Percentiles rank a stretch among this genome's conserved stretches.
These are phyloP conservation scores for Tuber umbilicatum DNA, from an alignment of 495 filamentous ascomycete genomes.

Conservation along the genomic window DNA sequence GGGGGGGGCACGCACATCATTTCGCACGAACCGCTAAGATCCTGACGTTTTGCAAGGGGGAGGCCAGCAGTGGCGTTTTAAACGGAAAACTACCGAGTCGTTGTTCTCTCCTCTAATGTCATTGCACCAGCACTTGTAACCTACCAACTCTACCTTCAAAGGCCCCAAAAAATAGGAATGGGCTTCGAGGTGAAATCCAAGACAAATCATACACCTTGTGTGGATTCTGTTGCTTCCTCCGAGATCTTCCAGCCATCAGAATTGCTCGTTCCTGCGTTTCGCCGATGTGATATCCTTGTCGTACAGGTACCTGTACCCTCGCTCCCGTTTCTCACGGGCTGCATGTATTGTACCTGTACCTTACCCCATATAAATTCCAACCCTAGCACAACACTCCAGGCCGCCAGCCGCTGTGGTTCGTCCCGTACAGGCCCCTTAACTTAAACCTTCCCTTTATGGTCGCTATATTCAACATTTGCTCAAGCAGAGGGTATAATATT, in stretches of 20 bases:
- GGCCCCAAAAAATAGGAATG: not conserved
- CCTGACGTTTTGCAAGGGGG: conserved; percentile 24
- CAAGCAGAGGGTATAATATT: not conserved
- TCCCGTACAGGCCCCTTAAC: not conserved
- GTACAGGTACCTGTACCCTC: not conserved
- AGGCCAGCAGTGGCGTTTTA: conserved; percentile 31
- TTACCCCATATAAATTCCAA: not conserved
- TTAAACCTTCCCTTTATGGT: not conserved
- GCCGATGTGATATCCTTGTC: not conserved
- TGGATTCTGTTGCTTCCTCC: not conserved
- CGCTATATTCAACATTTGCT: not conserved
- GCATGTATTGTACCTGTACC: not conserved
- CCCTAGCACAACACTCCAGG: not conserved
- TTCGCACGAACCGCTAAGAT: conserved; percentile 30
- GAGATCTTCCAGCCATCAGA: not conserved
- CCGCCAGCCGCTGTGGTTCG: not conserved
- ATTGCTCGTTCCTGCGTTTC: not conserved
- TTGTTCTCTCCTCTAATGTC: not conserved
- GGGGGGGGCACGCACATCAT: conserved; percentile 26
- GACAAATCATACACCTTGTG: not conserved
- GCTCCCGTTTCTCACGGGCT: not conserved
- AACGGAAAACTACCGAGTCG: conserved; percentile 26
- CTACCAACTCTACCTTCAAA: not conserved
- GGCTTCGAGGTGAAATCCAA: not conserved
- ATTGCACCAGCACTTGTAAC: too few species aligned